These are phyloP conservation scores for Clitoria ternatea DNA, from an alignment of 306 rosid species.

Conservation along the genomic window DNA sequence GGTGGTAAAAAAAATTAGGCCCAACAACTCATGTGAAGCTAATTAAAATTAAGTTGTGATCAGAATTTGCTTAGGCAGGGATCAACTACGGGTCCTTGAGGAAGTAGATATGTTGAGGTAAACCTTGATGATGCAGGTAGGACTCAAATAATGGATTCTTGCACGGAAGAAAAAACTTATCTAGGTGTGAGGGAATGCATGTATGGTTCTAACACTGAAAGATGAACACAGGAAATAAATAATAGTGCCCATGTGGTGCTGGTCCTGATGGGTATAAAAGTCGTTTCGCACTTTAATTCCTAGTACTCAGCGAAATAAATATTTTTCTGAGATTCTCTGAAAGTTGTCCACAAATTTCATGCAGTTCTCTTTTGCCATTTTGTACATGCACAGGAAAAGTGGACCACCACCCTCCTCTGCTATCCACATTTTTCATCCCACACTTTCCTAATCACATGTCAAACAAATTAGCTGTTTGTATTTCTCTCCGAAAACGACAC, in stretches of 20 bases:
- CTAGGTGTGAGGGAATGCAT: not conserved
- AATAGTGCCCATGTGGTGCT: not conserved
- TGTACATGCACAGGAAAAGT: not conserved
- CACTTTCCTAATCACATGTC: not conserved
- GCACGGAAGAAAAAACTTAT: not conserved
- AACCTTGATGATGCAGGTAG: not conserved
- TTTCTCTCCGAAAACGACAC: conserved; percentile 16
- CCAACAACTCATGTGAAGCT: not conserved
- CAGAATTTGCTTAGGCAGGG: not conserved
- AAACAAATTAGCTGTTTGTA: conserved; percentile 9
- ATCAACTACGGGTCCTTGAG: too few species aligned
- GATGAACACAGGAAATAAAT: not conserved
- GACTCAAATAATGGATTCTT: not conserved
- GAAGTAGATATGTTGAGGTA: not conserved
- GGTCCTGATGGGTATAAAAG: not conserved
- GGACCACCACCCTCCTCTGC: conserved; percentile 5
- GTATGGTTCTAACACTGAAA: not conserved
- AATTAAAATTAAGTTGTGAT: not conserved
- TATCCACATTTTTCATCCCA: not conserved
- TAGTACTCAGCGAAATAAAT: conserved; percentile 21
- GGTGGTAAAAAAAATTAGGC: too few species aligned
- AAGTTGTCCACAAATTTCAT: conserved; percentile 31
- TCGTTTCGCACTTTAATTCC: conserved; percentile 20
- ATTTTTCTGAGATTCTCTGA: not conserved
- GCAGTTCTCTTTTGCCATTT: conserved; percentile 16